Base-by-base conservation (phyloP, 192 early-diverging fungal genomes). In the Coemansia aciculifera region DNA sequence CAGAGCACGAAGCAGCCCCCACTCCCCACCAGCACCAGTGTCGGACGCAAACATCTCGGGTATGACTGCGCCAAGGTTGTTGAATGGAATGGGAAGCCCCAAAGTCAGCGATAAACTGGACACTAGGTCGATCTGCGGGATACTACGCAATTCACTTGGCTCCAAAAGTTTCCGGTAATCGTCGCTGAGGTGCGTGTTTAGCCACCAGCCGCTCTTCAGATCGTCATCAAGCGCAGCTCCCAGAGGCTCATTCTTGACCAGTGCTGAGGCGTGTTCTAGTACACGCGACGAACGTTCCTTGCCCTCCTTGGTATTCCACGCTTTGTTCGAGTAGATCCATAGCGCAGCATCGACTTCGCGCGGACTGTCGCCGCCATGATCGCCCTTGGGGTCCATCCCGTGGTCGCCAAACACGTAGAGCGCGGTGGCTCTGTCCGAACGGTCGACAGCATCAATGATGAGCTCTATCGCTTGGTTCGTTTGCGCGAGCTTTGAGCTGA, bases 351-450 rank as follows among this genome's bases (percentile, higher is more conserved):
- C 89, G 31, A 97, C 76, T 68, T 99, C 97, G 59, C 91, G 86
- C 48, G 90, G 88, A 70, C 90, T 93, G 64, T 99, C 97, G 23
- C 97, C 97, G 15, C 97, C 97, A 62, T 99, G 97, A 73, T 99
- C 95, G 12, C 97, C 97, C 74, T 94, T 92, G 9, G 77, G 65
- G 42, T 94, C 93, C 97, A 99, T 99, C 7, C 97, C 97, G 66
- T 99, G 97, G 74, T 99, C 97, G 34, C 97, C 97, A 82, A 98
- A 88, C 21, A 99, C 90, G 15, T 95, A 82, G 9, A 97, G 83
- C 11, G 94, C 75, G 0, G 96, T 96, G 12, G 94, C 87, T 11
- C 91, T 79, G 19, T 73, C 63, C 6, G 75, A 69, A 11, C 66
- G 40, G 63, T 93, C 88, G 3, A 97, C 75, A 24, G 82, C 72